Evolutionary conservation across 768 basidiomycete species (phyloP).

Genomic region (Pleurotus platypus): DNA sequence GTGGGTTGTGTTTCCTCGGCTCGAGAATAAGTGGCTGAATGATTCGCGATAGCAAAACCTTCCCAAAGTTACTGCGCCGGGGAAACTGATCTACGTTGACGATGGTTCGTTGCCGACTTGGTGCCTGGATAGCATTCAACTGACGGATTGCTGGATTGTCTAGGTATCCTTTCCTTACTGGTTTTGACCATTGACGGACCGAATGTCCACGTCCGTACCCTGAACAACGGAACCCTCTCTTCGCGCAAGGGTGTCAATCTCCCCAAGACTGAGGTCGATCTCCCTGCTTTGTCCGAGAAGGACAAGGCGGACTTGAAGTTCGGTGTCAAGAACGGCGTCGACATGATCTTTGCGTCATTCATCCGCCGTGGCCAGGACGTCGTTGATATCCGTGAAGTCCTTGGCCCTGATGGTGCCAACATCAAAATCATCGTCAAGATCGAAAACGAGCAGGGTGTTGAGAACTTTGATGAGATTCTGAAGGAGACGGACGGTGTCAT

Average conservation of each 20-base stretch:
- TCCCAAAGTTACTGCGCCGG: conserved; percentile 93
- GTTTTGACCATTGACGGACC: conserved; percentile 84
- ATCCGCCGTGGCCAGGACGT: conserved; percentile 96
- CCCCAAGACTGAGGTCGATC: conserved; percentile 95
- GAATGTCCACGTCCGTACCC: conserved; percentile 76
- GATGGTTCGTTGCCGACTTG: conserved; percentile 56
- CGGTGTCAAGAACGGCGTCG: conserved; percentile 96
- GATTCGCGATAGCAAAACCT: conserved; percentile 65
- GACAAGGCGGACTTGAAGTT: conserved; percentile 95
- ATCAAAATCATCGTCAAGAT: conserved; percentile 99
- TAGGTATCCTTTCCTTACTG: conserved; percentile 87
- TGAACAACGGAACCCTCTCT: conserved; percentile 91
- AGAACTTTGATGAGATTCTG: conserved; percentile 98
- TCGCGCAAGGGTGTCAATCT: conserved; percentile 99
- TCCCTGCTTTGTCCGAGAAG: conserved; percentile 96
- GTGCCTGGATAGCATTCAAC: not conserved
- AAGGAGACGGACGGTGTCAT: conserved; percentile 96
- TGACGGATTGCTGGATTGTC: not conserved
- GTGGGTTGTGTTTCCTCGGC: conserved; percentile 40
- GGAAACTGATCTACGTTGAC: conserved; percentile 96
- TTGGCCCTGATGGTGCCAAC: conserved; percentile 91
- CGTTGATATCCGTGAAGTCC: conserved; percentile 85
- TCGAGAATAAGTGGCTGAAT: not conserved
- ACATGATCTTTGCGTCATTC: conserved; percentile 99
- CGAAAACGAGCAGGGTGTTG: conserved; percentile 98